These are phyloP conservation scores for Colletotrichum scovillei DNA, from an alignment of 2,329 filamentous ascomycete genomes.

Conservation along the genomic window DNA sequence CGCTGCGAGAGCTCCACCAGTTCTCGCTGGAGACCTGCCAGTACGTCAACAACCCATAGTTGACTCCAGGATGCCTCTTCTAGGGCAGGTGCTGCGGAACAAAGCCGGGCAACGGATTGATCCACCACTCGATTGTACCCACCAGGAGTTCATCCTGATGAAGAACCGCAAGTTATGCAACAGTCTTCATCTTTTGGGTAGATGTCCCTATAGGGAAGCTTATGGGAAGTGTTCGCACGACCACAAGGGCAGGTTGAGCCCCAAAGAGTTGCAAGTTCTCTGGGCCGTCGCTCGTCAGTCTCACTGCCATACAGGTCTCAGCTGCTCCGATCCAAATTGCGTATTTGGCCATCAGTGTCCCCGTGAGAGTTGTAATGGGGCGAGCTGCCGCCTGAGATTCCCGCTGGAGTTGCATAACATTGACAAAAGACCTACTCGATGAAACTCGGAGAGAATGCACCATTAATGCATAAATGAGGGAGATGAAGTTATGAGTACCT, in stretches of 20 bases:
- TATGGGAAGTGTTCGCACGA: constrained; percentile 40
- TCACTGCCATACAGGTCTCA: constrained; percentile 41
- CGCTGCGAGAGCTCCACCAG: constrained; percentile 15
- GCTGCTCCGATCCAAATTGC: constrained; percentile 41
- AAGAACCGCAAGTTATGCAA: constrained; percentile 48
- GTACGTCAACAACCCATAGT: background rate
- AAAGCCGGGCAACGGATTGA: constrained; percentile 45
- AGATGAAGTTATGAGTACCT: too few species aligned
- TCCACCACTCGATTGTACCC: constrained; percentile 36
- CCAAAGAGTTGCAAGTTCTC: constrained; percentile 41
- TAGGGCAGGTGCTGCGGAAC: constrained; percentile 38
- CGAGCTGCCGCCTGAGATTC: constrained; percentile 35
- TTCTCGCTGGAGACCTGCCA: background rate
- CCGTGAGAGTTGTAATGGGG: constrained; percentile 25
- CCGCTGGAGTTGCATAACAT: constrained; percentile 37
- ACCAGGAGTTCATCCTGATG: constrained; percentile 38
- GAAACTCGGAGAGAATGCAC: too few species aligned
- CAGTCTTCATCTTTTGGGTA: constrained; percentile 44
- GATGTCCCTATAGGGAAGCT: constrained; percentile 28
- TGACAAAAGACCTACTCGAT: constrained; percentile 19
- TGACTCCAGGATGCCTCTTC: background rate
- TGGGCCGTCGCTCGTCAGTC: constrained; percentile 44
- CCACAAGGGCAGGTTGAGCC: constrained; percentile 40
- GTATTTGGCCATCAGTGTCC: constrained; percentile 39
- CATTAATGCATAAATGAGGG: too few species aligned